Conservation (phyloP, 805 yeast genomes). For the Ogataea populi-albae region DNA sequence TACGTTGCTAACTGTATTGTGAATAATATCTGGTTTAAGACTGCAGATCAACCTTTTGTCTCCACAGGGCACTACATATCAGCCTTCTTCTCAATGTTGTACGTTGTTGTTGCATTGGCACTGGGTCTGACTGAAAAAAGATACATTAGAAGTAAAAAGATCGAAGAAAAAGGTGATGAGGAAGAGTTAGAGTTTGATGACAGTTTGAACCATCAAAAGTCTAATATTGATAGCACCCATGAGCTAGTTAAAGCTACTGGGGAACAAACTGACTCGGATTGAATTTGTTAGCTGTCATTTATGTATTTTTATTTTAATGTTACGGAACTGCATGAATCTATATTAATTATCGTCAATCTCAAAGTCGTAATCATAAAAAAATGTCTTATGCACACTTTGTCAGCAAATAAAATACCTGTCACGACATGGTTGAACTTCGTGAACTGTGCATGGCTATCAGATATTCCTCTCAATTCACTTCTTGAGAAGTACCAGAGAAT, state of each 20-base stretch:
- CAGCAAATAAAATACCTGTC: neutral
- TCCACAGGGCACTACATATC: constrained; percentile 23
- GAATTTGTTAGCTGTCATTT: too few species aligned
- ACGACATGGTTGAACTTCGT: too few species aligned
- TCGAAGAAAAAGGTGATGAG: neutral
- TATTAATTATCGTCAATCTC: neutral
- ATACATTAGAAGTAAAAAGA: constrained; percentile 5
- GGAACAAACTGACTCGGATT: too few species aligned
- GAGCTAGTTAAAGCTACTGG: too few species aligned
- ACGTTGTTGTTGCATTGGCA: constrained; percentile 8
- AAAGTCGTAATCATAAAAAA: neutral
- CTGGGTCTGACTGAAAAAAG: constrained; percentile 12
- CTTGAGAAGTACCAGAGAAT: too few species aligned
- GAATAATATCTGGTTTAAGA: constrained; percentile 19
- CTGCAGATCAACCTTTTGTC: constrained; percentile 17
- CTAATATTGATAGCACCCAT: too few species aligned
- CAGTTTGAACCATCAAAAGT: too few species aligned
- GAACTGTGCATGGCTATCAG: too few species aligned
- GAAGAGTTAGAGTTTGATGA: too few species aligned
- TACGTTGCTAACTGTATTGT: constrained; percentile 19
- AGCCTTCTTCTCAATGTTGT: constrained; percentile 14
- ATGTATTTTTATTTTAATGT: too few species aligned
- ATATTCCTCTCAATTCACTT: too few species aligned
- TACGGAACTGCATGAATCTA: too few species aligned
- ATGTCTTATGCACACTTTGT: neutral